Evolutionary conservation across 768 basidiomycete genomes (phyloP), one percentile per base, ranked within the genome.

Genomic region (Suillus discolor): DNA sequence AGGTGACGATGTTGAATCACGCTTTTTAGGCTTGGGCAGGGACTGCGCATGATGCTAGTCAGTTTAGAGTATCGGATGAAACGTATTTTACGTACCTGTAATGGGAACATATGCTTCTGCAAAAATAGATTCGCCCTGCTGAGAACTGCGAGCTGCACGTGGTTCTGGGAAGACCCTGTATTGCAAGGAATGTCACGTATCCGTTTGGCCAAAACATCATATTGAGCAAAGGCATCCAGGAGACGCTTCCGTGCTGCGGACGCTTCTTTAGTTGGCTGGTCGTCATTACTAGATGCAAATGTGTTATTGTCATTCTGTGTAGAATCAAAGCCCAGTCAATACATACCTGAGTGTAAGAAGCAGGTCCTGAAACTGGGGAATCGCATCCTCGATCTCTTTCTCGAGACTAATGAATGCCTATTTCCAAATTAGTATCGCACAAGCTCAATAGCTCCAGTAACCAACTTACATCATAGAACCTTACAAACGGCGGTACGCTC

Each of bases 331-430:
- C 31, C 23, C 16, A 31, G 44, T 34, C 16, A n/a, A 45, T 39
- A 11, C 38, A 65, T 65, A 93, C 92, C 80, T 90, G 42, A 96
- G 80, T 12, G 83, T 85, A 49, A 91, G 74, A 36, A 97, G 76
- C 31, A 96, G 82, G 72, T 97, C 95, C 70, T 97, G 94, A 74
- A 97, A 96, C 68, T 90, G 87, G 4, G 95, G 94, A 5, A 99
- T 82, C 2, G 87, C 79, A 39, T 90, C 91, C 73, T 94, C 92
- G n/a, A 99, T 96, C 69, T 98, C 96, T 62, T 85, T 84, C 79
- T 99, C 96, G 9, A 97, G 79, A 45, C 72, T 75, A 44, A 93
- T 79, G 66, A 99, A 88, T 1, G 85, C 85, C 85, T 94, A 75
- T 8, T 49, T 28, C 25, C 11, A 28, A 23, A 36, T 47, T 12